Percentiles rank a stretch among this genome's conserved stretches.
Evolutionary conservation across 2,329 filamentous ascomycete species (phyloP).

Genomic region (Microsporum ferrugineum): DNA sequence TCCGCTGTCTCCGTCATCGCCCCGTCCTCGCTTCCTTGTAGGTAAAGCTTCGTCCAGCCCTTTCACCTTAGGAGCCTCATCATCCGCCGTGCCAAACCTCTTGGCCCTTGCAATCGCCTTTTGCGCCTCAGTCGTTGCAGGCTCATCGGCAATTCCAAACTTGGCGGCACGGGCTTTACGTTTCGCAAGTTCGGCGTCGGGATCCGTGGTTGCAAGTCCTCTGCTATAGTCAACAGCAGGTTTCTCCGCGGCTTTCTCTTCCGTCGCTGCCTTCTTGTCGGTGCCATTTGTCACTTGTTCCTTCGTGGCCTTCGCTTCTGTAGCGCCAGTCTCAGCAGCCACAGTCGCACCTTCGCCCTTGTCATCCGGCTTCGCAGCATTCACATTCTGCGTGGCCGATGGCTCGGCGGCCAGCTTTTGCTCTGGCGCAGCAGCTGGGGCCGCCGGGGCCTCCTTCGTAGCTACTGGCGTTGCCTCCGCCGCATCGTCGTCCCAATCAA

Average conservation of each 20-base stretch:
- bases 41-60: constrained; percentile 38
- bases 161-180: constrained; percentile 40
- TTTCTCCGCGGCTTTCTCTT: constrained; percentile 19
- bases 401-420: constrained; percentile 30
- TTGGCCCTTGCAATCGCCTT: constrained; percentile 38
- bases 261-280: constrained; percentile 12
- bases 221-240: constrained; percentile 30
- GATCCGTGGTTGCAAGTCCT: constrained; percentile 33
- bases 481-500: constrained; percentile 35
- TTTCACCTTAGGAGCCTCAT: constrained; percentile 24
- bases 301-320: constrained; percentile 11
- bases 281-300: constrained; percentile 15
- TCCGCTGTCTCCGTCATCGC: constrained; percentile 26
- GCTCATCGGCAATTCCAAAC: constrained; percentile 36
- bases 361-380: constrained; percentile 23
- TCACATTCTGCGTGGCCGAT: constrained; percentile 29
- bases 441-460: constrained; percentile 28
- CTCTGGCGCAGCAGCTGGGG: constrained; percentile 31
- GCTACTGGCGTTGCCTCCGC: constrained; percentile 25
- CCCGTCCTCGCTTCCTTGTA: constrained; percentile 31
- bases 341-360: constrained; percentile 6
- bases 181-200: constrained; percentile 38
- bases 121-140: constrained; percentile 31
- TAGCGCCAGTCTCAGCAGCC: constrained; percentile 9
- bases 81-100: constrained; percentile 32